phyloP scores from a whole-genome alignment of 2,329 filamentous ascomycete genomes.

The Basipetospora chlamydospora region DNA sequence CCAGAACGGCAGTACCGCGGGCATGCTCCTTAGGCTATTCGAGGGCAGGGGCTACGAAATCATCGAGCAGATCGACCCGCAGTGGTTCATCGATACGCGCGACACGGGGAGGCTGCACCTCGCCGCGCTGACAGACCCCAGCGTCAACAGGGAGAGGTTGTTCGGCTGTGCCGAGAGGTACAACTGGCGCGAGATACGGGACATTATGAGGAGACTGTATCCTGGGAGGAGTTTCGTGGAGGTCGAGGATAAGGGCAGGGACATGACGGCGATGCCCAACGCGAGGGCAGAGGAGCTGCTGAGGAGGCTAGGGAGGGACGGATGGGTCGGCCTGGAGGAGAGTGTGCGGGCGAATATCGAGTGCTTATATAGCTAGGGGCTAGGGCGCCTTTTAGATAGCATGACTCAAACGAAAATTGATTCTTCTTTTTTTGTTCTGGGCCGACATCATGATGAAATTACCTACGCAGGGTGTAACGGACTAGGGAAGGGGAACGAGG shows the following conservation, averaged over 20 bases:
- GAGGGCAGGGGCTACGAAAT: constrained; percentile 4
- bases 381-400: no score
- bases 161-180: constrained; percentile 2
- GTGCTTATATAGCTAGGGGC: no score
- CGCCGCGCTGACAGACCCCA: not conserved
- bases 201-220: not conserved
- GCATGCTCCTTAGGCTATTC: constrained; percentile 3
- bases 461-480: no score
- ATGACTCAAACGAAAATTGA: no score
- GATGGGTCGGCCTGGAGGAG: not conserved
- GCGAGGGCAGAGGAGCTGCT: constrained; percentile 1
- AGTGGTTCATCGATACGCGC: constrained; percentile 4
- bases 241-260: not conserved
- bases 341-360: constrained; percentile 2
- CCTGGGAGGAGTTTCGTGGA: not conserved
- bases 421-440: not conserved
- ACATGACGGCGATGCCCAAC: not conserved
- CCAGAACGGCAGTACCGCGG: constrained; percentile 2
- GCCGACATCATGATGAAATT: no score
- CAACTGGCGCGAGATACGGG: not conserved
- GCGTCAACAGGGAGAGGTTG: not conserved
- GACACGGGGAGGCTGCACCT: constrained; percentile 1
- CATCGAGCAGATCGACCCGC: not conserved
- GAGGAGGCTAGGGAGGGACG: not conserved
- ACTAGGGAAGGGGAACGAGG: no score